A percentile compares a stretch with the other conserved stretches of the same genome.
These are phyloP conservation scores for Periconia sp. DNA, from an alignment of 2,329 filamentous ascomycete genomes.

Conservation along the genomic window DNA sequence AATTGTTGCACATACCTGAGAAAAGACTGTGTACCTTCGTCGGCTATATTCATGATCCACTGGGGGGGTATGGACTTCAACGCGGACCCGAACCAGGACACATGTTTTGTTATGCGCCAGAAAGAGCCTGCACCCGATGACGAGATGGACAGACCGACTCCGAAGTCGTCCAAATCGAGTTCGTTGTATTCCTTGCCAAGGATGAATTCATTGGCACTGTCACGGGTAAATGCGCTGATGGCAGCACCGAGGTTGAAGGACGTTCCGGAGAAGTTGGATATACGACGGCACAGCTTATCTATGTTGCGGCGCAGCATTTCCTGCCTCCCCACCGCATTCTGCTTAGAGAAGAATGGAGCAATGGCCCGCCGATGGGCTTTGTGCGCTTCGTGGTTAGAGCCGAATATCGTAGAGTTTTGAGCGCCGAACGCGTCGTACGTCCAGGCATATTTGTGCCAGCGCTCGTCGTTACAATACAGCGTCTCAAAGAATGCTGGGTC, in stretches of 20 bases:
- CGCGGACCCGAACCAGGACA: slow-evolving; percentile 10
- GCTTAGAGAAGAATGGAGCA: slow-evolving; percentile 25
- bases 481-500: slow-evolving; percentile 18
- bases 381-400: slow-evolving; percentile 8
- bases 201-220: slow-evolving; percentile 22
- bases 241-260: slow-evolving; percentile 11
- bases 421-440: slow-evolving; percentile 4
- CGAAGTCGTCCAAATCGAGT: slow-evolving; percentile 19
- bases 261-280: slow-evolving; percentile 4
- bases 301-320: slow-evolving; percentile 12
- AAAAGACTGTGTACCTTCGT: slow-evolving; percentile 9
- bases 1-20: slow-evolving; percentile 3
- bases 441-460: slow-evolving; percentile 10
- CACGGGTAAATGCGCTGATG: slow-evolving; percentile 15
- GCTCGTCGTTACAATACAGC: slow-evolving; percentile 16
- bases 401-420: slow-evolving; percentile 6
- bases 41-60: slow-evolving; percentile 8
- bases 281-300: slow-evolving; percentile 9
- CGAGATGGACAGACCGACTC: slow-evolving; percentile 8
- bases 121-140: slow-evolving; percentile 4
- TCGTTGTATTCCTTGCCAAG: slow-evolving; percentile 22
- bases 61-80: slow-evolving; percentile 8
- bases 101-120: slow-evolving; percentile 11
- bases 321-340: slow-evolving; percentile 16
- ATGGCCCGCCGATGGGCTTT: slow-evolving; percentile 19